Base-by-base conservation (phyloP, 805 yeast genomes). In the Metschnikowia continentalis region DNA sequence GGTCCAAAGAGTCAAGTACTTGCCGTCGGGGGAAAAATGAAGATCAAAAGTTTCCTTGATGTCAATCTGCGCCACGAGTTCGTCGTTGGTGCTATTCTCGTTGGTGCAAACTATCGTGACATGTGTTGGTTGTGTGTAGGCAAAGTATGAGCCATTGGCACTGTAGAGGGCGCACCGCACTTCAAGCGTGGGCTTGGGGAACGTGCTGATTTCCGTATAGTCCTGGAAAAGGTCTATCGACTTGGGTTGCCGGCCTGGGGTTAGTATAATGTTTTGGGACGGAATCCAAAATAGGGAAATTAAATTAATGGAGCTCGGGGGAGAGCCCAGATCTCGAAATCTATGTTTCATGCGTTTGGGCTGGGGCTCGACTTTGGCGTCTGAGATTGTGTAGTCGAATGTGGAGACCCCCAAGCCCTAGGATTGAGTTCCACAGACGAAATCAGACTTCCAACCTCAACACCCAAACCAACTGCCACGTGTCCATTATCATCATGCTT, bases 21-120 rank as follows among this genome's bases (percentile, higher is more conserved):
- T 81, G 14, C 97, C 98, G 44, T 80, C 75, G 8, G 97, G 96
- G n/a, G 96, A 88, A 67, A 94, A 90, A 54, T 82, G 81, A 60
- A 94, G 65, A 64, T 94, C 97, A 61, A 84, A 83, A 15, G 84
- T 88, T 55, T 90, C 96, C 32, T 74, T 64, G 45, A 83, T 70
- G 35, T 79, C 82, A 46, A 90, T 68, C 42, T 68, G 72, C 49
- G 76, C 71, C 41, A 79, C 63, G 17, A 68, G 40, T 15, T 70
- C 60, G 6, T 72, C 69, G 19, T 86, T 56, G 83, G 33, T 76
- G 46, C 55, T 49, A n/a, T 55, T 55, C 26, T 55, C 58, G 62
- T 69, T 69, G n/a, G 92, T 78, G 59, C 81, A 77, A 42, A 82
- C 71, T 26, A 89, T 73, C 15, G 74, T 70, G 46, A 88, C 88